Evolutionary conservation across 768 basidiomycete genomes (phyloP).

Genomic region (Amanita brunnescens): DNA sequence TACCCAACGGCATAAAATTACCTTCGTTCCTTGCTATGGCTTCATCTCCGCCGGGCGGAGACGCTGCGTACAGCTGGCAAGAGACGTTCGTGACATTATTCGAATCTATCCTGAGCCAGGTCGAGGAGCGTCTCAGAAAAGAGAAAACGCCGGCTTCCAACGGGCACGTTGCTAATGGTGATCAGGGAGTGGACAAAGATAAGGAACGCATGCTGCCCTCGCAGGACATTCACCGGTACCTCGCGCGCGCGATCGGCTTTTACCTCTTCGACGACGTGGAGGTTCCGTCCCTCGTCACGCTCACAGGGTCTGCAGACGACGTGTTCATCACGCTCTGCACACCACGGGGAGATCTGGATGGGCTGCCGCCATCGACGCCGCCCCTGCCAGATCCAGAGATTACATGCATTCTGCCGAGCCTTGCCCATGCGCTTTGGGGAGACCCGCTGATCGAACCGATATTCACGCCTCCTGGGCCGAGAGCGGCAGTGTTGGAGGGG

Average conservation of each 20-base stretch:
- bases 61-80: conserved; percentile 62
- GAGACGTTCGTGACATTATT: conserved; percentile 52
- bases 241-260: conserved; percentile 64
- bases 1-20: not conserved
- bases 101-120: conserved; percentile 44
- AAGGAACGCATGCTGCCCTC: conserved; percentile 24
- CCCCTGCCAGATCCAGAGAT: conserved; percentile 20
- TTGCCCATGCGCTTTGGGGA: conserved; percentile 60
- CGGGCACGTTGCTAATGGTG: not conserved
- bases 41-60: not conserved
- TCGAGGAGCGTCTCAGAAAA: conserved; percentile 17
- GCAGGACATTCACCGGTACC: conserved; percentile 34
- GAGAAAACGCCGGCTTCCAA: too few relatives aligned
- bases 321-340: conserved; percentile 39
- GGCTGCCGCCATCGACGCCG: not conserved
- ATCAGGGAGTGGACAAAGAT: not conserved
- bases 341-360: not conserved
- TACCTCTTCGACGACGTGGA: conserved; percentile 75
- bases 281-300: conserved; percentile 58
- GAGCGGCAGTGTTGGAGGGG: conserved; percentile 47
- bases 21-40: not conserved
- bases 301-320: conserved; percentile 51
- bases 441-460: conserved; percentile 67
- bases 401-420: conserved; percentile 38
- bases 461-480: conserved; percentile 43